A percentile compares a stretch with the other conserved stretches of the same genome.
Conservation (phyloP, 129 eudicot genomes). For the Centrapalus pauciflorus region DNA sequence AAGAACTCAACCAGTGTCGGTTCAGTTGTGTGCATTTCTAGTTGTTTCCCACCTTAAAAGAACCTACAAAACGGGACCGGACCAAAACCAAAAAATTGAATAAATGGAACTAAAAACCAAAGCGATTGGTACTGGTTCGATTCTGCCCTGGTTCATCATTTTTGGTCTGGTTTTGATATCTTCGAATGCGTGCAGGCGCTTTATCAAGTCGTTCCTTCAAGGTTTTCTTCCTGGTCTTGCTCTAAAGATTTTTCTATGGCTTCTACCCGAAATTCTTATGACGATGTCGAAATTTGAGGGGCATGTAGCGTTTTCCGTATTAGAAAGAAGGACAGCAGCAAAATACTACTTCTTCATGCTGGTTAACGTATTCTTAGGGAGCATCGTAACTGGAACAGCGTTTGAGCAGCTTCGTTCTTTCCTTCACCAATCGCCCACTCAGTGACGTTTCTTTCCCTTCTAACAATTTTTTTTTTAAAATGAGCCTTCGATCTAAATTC, state of each 20-base stretch:
- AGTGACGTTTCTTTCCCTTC: constrained; percentile 46
- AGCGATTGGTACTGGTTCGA: too few species aligned
- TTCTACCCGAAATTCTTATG: constrained; percentile 83
- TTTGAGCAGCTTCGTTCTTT: constrained; percentile 84
- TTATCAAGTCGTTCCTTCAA: constrained; percentile 84
- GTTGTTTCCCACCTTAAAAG: too few species aligned
- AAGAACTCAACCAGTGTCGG: too few species aligned
- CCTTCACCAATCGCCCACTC: constrained; percentile 72
- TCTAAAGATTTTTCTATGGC: constrained; percentile 66
- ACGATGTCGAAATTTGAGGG: constrained; percentile 92
- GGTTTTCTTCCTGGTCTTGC: constrained; percentile 99
- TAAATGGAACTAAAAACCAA: too few species aligned
- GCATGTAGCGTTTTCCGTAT: constrained; percentile 66
- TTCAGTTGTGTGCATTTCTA: too few species aligned
- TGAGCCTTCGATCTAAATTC: too few species aligned
- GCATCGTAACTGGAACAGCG: constrained; percentile 88
- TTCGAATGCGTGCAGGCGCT: constrained; percentile 49
- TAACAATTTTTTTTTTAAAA: not conserved
- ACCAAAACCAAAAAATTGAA: too few species aligned
- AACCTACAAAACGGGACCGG: too few species aligned
- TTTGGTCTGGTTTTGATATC: not conserved
- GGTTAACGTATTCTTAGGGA: constrained; percentile 89
- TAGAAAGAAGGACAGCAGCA: constrained; percentile 74
- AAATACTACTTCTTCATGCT: constrained; percentile 91
- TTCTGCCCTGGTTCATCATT: too few species aligned